phyloP scores from a whole-genome alignment of 2,329 filamentous ascomycete genomes.

The Penicillium hordei region DNA sequence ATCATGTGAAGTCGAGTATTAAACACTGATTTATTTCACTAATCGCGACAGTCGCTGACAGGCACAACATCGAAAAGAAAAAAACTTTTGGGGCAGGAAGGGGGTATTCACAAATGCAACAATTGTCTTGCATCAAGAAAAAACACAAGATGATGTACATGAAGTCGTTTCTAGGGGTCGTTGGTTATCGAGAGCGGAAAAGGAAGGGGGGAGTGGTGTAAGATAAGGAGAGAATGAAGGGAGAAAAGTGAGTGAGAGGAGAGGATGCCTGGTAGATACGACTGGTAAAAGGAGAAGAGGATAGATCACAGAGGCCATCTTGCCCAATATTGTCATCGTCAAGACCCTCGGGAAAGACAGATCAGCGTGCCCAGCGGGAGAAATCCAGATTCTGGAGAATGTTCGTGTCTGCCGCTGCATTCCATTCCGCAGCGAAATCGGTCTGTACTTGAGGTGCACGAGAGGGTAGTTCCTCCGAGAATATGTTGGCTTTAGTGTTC shows the following conservation, averaged over 20 bases:
- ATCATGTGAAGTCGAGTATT: neutral
- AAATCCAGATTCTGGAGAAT: conserved; percentile 45
- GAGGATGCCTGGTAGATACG: neutral
- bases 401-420: conserved; percentile 38
- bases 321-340: too few relatives aligned
- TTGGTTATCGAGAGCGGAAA: conserved; percentile 12
- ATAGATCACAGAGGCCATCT: neutral
- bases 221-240: neutral
- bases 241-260: neutral
- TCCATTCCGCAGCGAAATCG: conserved; percentile 41
- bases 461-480: conserved; percentile 37
- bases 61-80: conserved; percentile 11
- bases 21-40: conserved; percentile 1
- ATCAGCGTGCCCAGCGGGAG: conserved; percentile 43
- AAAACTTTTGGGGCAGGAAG: conserved; percentile 25
- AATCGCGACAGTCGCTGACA: conserved; percentile 7
- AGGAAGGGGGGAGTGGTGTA: neutral
- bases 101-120: conserved; percentile 34
- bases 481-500: conserved; percentile 41
- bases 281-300: neutral
- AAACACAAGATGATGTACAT: conserved; percentile 28
- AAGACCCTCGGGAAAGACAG: neutral
- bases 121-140: conserved; percentile 21
- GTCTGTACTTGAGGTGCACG: conserved; percentile 33
- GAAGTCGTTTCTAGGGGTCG: conserved; percentile 21